These are phyloP conservation scores for Plasmodium cynomolgi DNA, from an alignment of 169 alveolate genomes.

Conservation along the genomic window DNA sequence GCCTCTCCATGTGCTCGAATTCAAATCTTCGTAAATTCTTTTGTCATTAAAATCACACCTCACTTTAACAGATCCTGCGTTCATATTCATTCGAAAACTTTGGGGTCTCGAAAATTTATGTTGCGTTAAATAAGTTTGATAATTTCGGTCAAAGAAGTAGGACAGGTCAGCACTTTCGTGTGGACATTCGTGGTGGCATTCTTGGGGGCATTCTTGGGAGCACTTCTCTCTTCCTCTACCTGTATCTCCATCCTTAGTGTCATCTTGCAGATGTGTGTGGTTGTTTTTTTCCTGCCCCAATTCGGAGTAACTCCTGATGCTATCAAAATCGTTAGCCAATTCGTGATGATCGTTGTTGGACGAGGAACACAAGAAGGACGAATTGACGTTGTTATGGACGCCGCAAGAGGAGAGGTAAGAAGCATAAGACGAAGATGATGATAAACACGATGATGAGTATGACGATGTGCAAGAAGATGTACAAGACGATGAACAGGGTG, in stretches of 20 bases:
- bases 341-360: not conserved
- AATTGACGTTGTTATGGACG: not conserved
- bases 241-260: not conserved
- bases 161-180: not conserved
- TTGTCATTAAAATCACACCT: constrained; percentile 68
- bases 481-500: not conserved
- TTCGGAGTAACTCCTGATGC: not conserved
- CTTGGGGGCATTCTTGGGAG: not conserved
- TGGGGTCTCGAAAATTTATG: constrained; percentile 55
- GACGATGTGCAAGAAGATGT: not conserved
- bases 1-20: constrained; percentile 68
- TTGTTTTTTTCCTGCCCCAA: not conserved
- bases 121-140: constrained; percentile 49
- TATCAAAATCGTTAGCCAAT: not conserved
- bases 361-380: not conserved
- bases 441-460: not conserved
- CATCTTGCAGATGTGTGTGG: not conserved
- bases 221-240: not conserved
- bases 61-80: not conserved
- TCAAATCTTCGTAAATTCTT: constrained; percentile 67
- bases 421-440: not conserved
- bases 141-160: constrained; percentile 28
- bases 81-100: constrained; percentile 55
- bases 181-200: not conserved
- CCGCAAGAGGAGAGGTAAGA: not conserved